Conservation (phyloP, 176 grass and related monocot genomes). For the Typha latifolia region DNA sequence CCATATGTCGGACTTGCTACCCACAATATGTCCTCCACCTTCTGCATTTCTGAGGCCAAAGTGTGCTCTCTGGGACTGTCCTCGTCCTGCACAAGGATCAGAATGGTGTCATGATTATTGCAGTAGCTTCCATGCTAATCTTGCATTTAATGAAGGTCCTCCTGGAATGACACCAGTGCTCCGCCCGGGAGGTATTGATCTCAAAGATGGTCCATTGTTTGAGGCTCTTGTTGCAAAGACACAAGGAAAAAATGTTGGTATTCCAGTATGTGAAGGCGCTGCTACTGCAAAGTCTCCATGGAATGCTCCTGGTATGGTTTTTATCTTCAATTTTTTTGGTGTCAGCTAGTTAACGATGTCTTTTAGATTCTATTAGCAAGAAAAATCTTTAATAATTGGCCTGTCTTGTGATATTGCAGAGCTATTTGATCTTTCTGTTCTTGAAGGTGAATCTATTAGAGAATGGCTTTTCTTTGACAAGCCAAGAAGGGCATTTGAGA, state of each 20-base stretch:
- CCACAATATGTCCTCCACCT: conserved; percentile 58
- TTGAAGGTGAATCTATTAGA: conserved; percentile 84
- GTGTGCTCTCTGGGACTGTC: conserved; percentile 59
- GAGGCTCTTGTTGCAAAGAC: conserved; percentile 69
- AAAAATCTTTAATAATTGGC: not conserved
- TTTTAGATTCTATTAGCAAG: not conserved
- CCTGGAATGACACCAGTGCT: conserved; percentile 79
- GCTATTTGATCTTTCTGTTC: conserved; percentile 73
- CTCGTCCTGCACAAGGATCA: conserved; percentile 51
- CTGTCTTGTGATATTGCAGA: conserved; percentile 41
- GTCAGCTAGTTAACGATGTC: no score
- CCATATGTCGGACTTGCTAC: conserved; percentile 67
- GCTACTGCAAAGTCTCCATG: conserved; percentile 89
- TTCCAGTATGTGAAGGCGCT: conserved; percentile 92
- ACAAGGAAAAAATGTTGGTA: conserved; percentile 71
- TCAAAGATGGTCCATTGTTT: conserved; percentile 92
- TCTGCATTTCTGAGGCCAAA: conserved; percentile 74
- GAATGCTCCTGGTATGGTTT: conserved; percentile 69
- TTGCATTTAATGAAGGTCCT: conserved; percentile 68
- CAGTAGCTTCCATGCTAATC: conserved; percentile 62
- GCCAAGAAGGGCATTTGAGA: conserved; percentile 90
- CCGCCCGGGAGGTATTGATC: conserved; percentile 73
- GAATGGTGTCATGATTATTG: conserved; percentile 62
- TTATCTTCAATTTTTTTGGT: no score
- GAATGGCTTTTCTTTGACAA: conserved; percentile 98